Conservation (phyloP, 306 rosid species). For the Inga oerstediana region DNA sequence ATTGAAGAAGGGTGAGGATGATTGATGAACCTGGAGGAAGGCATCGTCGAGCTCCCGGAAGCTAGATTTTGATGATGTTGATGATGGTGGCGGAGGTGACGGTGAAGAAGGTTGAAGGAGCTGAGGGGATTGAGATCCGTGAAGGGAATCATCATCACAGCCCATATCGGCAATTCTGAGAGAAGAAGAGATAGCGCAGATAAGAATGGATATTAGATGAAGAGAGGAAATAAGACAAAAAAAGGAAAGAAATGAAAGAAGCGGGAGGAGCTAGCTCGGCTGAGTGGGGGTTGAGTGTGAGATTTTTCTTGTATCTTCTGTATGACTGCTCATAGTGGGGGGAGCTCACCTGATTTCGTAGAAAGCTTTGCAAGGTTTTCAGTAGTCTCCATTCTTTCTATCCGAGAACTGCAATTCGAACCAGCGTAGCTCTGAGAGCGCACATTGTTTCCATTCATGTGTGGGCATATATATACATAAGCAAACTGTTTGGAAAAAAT, state of each 20-base stretch:
- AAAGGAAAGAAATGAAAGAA: neutral
- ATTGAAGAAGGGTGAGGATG: neutral
- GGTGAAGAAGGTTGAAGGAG: conserved; percentile 12
- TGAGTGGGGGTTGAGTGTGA: neutral
- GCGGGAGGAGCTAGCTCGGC: neutral
- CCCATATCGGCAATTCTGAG: conserved; percentile 33
- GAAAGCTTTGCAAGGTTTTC: conserved; percentile 12
- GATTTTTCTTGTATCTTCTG: neutral
- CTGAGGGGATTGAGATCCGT: conserved; percentile 23
- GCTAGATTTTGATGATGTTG: conserved; percentile 44
- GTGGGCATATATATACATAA: neutral
- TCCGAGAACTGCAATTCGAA: neutral
- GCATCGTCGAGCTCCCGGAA: conserved; percentile 60
- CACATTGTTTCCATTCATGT: neutral
- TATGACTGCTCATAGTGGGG: neutral
- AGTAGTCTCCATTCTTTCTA: neutral
- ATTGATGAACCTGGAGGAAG: conserved; percentile 55
- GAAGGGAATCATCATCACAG: conserved; percentile 34
- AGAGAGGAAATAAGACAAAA: neutral
- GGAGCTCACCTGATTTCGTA: conserved; percentile 27
- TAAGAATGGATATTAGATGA: neutral
- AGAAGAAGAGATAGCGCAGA: neutral
- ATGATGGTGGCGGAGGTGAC: conserved; percentile 1
- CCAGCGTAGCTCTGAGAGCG: neutral
- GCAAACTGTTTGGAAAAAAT: too few species aligned